These are phyloP conservation scores for Populus hybrid DNA, from an alignment of 441 rosid genomes.

Conservation along the genomic window DNA sequence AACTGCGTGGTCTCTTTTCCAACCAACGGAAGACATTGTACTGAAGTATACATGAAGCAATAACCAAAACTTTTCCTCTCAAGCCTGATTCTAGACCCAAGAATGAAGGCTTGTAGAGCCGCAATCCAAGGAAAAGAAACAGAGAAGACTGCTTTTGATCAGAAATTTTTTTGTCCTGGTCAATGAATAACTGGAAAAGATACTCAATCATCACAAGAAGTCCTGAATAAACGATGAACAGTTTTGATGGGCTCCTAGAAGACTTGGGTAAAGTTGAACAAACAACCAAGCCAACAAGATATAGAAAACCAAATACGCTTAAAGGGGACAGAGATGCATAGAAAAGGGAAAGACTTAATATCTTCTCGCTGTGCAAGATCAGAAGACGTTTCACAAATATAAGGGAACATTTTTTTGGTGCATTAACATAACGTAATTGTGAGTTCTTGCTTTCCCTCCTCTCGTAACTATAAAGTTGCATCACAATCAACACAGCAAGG, in stretches of 20 bases:
- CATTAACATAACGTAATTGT: constrained; percentile 38
- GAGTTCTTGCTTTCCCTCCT: constrained; percentile 75
- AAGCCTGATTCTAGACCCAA: constrained; percentile 87
- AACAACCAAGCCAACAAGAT: constrained; percentile 72
- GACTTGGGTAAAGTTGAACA: constrained; percentile 84
- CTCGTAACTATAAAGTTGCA: constrained; percentile 98
- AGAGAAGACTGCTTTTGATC: constrained; percentile 67
- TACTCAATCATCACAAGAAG: constrained; percentile 68
- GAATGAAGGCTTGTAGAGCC: constrained; percentile 62
- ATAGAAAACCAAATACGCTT: constrained; percentile 78
- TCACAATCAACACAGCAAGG: constrained; percentile 86
- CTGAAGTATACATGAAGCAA: constrained; percentile 79
- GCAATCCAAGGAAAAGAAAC: constrained; percentile 72
- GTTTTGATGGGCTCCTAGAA: constrained; percentile 80
- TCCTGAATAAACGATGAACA: constrained; percentile 74
- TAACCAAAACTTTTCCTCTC: constrained; percentile 87
- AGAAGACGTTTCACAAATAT: constrained; percentile 71
- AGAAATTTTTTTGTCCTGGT: constrained; percentile 80
- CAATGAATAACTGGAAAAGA: constrained; percentile 93
- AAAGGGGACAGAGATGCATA: constrained; percentile 85
- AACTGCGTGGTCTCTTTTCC: constrained; percentile 52
- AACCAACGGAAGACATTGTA: constrained; percentile 90
- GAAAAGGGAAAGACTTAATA: constrained; percentile 67
- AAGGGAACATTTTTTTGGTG: constrained; percentile 46
- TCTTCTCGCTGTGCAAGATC: constrained; percentile 91